Evolutionary conservation across 169 alveolate species (phyloP).

Genomic region (Eimeria nieschulzi): DNA sequence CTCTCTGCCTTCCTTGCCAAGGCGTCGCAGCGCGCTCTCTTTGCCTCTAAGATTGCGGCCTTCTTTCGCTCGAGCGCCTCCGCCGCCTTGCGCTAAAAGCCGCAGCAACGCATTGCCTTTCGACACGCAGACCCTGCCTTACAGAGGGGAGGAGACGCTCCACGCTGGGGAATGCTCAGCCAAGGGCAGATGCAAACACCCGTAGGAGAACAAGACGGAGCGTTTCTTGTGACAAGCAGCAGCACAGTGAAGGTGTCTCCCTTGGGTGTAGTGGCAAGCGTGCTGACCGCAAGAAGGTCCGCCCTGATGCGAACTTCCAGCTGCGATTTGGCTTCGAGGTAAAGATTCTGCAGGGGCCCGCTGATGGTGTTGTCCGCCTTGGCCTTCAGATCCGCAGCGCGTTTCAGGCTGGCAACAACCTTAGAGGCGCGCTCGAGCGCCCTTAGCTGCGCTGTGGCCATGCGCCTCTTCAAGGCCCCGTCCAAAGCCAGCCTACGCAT

Average conservation of each 20-base stretch:
- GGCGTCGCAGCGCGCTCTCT: neutral
- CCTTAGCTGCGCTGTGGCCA: slow-evolving; percentile 25
- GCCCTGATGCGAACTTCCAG: slow-evolving; percentile 19
- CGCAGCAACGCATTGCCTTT: neutral
- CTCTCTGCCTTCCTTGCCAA: neutral
- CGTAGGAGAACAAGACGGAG: too few species aligned
- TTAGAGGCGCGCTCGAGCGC: neutral
- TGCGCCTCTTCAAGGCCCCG: neutral
- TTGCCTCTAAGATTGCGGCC: neutral
- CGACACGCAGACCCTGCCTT: too few species aligned
- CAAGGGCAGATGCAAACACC: too few species aligned
- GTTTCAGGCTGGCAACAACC: neutral
- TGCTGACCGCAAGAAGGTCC: neutral
- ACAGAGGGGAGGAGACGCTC: too few species aligned
- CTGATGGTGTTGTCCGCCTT: neutral
- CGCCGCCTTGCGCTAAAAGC: slow-evolving; percentile 4
- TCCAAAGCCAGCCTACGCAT: slow-evolving; percentile 22
- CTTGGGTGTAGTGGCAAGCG: too few species aligned
- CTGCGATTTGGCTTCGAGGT: neutral
- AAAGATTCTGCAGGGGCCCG: neutral
- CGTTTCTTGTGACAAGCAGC: too few species aligned
- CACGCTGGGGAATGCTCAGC: too few species aligned
- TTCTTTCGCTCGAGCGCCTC: neutral
- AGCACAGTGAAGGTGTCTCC: too few species aligned
- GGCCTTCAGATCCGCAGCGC: slow-evolving; percentile 1